These are phyloP conservation scores for Fennellomyces sp. DNA, from an alignment of 371 early-diverging fungal species.

Conservation along the genomic window DNA sequence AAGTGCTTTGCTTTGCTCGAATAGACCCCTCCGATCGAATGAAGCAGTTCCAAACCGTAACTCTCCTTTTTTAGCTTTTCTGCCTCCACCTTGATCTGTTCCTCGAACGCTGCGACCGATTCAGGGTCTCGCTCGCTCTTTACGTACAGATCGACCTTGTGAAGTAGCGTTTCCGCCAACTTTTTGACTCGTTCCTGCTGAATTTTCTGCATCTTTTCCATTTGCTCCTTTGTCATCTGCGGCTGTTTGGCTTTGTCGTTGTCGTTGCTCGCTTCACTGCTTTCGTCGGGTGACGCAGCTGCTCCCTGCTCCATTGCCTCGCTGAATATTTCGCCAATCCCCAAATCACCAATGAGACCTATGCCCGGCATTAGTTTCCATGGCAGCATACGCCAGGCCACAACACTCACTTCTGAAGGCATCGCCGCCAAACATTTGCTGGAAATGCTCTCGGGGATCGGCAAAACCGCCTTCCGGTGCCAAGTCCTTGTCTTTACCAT, in stretches of 20 bases:
- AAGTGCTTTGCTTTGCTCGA: slow-evolving; percentile 83
- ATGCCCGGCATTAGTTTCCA: neutral
- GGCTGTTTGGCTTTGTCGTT: slow-evolving; percentile 19
- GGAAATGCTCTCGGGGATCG: slow-evolving; percentile 93
- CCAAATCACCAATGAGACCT: slow-evolving; percentile 54
- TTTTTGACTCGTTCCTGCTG: slow-evolving; percentile 77
- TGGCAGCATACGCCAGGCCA: too few species aligned
- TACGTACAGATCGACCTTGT: slow-evolving; percentile 80
- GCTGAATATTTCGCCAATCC: slow-evolving; percentile 47
- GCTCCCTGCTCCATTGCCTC: slow-evolving; percentile 30
- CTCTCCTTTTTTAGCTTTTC: slow-evolving; percentile 86
- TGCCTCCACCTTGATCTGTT: slow-evolving; percentile 77
- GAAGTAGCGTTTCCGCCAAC: slow-evolving; percentile 73
- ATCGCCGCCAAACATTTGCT: slow-evolving; percentile 95
- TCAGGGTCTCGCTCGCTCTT: slow-evolving; percentile 55
- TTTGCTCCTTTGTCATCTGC: slow-evolving; percentile 59
- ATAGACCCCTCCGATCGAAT: slow-evolving; percentile 91
- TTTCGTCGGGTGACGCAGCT: slow-evolving; percentile 8
- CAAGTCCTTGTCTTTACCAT: slow-evolving; percentile 75
- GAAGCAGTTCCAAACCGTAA: slow-evolving; percentile 91
- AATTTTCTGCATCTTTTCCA: slow-evolving; percentile 48
- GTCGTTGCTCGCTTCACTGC: slow-evolving; percentile 10
- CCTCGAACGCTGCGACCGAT: slow-evolving; percentile 65
- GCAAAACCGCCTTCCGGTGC: slow-evolving; percentile 78
- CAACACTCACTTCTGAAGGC: slow-evolving; percentile 63